A percentile compares a stretch with the other conserved stretches of the same genome.
These are phyloP conservation scores for Cotoneaster glaucophyllus DNA, from an alignment of 306 rosid genomes.

Conservation along the genomic window DNA sequence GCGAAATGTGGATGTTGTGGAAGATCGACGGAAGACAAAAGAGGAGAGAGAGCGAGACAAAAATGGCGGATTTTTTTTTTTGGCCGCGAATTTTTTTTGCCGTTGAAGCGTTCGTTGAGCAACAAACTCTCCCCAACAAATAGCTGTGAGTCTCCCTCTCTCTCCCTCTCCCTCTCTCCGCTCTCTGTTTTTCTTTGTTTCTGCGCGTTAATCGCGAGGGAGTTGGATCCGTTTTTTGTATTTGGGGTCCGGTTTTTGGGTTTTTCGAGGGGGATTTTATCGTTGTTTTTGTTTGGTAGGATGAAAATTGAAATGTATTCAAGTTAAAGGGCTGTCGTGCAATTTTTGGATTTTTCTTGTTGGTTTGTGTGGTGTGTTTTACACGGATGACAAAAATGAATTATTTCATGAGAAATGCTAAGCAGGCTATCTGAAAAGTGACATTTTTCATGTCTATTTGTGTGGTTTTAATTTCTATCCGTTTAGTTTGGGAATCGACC, in stretches of 20 bases:
- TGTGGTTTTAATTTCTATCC: background rate
- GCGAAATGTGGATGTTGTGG: conserved; percentile 13
- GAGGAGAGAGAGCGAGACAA: conserved; percentile 3
- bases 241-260: background rate
- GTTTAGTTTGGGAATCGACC: background rate
- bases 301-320: background rate
- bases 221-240: background rate
- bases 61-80: conserved; percentile 7
- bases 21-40: conserved; percentile 8
- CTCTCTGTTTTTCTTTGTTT: background rate
- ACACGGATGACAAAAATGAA: background rate
- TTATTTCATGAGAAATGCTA: background rate
- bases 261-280: background rate
- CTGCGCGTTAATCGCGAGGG: conserved; percentile 18
- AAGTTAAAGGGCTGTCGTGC: background rate
- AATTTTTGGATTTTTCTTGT: background rate
- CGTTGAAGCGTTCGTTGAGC: conserved; percentile 90
- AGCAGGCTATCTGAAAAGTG: no score
- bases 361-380: background rate
- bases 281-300: background rate
- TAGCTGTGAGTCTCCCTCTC: background rate
- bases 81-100: conserved; percentile 75
- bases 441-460: background rate
- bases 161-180: background rate
- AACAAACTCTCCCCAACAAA: conserved; percentile 58